Percentiles rank a stretch among this genome's conserved stretches.
Conservation (phyloP, 2,329 filamentous ascomycete genomes). For the Sporothrix curviconia region DNA sequence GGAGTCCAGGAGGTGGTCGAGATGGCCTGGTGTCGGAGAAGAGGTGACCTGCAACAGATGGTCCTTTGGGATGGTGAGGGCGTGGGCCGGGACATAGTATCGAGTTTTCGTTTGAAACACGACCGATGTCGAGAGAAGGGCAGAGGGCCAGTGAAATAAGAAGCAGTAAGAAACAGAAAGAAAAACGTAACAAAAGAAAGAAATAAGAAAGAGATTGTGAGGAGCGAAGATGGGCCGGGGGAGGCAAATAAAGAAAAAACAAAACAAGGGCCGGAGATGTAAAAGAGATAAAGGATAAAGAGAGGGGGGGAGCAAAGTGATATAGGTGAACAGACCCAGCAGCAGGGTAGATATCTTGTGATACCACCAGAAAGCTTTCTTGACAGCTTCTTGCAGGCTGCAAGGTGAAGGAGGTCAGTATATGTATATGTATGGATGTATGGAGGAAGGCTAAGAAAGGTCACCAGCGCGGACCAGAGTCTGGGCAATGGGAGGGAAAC, state of each 20-base stretch:
- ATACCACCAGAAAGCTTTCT: background rate
- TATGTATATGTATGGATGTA: no score
- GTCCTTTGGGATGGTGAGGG: conserved; percentile 8
- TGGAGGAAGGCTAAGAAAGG: no score
- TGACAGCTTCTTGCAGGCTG: background rate
- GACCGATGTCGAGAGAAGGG: background rate
- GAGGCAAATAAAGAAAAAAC: background rate
- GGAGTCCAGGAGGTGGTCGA: background rate
- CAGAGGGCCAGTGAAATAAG: background rate
- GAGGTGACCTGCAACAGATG: conserved; percentile 1
- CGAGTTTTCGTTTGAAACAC: conserved; percentile 16
- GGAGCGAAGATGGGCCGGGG: background rate
- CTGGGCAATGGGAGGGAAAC: no score
- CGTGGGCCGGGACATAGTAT: conserved; percentile 10
- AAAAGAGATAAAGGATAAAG: background rate
- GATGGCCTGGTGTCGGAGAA: background rate
- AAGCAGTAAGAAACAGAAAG: background rate
- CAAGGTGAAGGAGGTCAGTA: background rate
- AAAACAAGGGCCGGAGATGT: background rate
- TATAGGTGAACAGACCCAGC: background rate
- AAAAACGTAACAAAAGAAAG: background rate
- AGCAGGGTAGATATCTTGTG: background rate
- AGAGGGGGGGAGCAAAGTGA: background rate
- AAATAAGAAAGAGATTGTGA: background rate
- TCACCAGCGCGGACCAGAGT: no score